Base-by-base conservation (phyloP, 768 basidiomycete genomes). In the Imleria badia region DNA sequence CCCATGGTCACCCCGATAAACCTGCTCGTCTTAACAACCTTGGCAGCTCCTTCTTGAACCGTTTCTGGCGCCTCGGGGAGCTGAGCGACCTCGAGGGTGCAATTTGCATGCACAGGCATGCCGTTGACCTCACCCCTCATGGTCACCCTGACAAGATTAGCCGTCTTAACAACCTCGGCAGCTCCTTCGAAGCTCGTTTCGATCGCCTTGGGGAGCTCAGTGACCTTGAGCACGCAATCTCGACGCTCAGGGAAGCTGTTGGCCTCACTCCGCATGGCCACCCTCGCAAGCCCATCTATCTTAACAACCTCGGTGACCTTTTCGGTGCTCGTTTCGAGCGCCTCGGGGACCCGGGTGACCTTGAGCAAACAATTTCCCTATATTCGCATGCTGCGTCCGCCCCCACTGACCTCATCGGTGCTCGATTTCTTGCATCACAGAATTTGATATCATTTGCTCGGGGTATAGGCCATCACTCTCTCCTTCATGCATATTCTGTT, bases 401-500 rank as follows among this genome's bases (percentile, higher is more conserved):
- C 26, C 26, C 26, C 26, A 26, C 26, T 26, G 26, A 6, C 26
- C 26, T 6, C 26, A 26, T 6, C 26, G 26, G 6, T 26, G 26
- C 26, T 34, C 22, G 56, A 26, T 48, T 59, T n/a, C 22, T n/a
- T 40, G 55, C 62, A 20, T 47, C 45, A 6, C 48, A n/a, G 22
- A 26, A 15, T 22, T 58, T 53, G 57, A 42, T 43, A 23, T 41
- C 41, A 10, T 48, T 47, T 35, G 57, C 57, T 26, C 57, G 38
- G 10, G 4, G 3, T 31, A 8, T 58, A 17, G 35, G 40, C 2
- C 45, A 60, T 3, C 23, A 17, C 20, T 54, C 62, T 29, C 58
- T 61, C 26, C 41, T 67, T 3, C 36, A 57, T 6, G 64, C 60
- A 20, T 68, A 61, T 48, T 48, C 49, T 26, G 29, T 39, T 7